Evolutionary conservation across 2,329 filamentous ascomycete genomes (phyloP), one percentile per base, ranked within the genome.

Genomic region (Aspergillus aculeatinus): DNA sequence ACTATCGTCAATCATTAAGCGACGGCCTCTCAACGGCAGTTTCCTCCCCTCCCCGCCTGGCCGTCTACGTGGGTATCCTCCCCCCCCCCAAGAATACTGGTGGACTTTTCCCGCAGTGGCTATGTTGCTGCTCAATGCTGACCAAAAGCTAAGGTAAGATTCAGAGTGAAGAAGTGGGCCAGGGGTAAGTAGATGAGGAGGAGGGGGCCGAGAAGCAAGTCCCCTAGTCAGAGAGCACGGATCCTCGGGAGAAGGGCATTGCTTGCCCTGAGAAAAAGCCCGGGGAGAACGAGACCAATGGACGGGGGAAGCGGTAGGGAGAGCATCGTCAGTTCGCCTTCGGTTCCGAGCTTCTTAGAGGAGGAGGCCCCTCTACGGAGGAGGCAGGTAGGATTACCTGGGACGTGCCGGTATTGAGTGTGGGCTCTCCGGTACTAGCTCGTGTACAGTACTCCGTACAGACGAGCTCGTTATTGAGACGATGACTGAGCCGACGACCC

Each of bases 1-100:
- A 16, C 39, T 44, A 44, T 57, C 35, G 60, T 51, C 51, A 61
- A 62, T 59, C 55, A 54, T 51, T 47, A 49, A 50, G 49, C 52
- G 52, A 31, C 52, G 48, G 51, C 53, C 55, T 53, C 57, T 51
- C 58, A 66, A 65, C 63, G 59, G 64, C 59, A 61, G 62, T 60
- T 16, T 16, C 14, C 14, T 12, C 11, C 11, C 14, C 12, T 35
- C 14, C 25, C 48, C 44, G 29, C 48, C 29, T 29, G 10, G 33
- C 39, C 49, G 48, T n/a, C 39, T 29, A 25, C 44, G 52, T 48
- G 29, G 42, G 44, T 49, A 50, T 33, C 29, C 14, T 5, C 6
- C 27, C 5, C 16, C 14, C 33, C 6, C 7, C 16, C 16, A 1
- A 10, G 12, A 16, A 19, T 19, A 19, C 5, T 44, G 39, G 5